Conservation (phyloP, 2,329 filamentous ascomycete genomes). For the Arthrobotrys entomopaga region DNA sequence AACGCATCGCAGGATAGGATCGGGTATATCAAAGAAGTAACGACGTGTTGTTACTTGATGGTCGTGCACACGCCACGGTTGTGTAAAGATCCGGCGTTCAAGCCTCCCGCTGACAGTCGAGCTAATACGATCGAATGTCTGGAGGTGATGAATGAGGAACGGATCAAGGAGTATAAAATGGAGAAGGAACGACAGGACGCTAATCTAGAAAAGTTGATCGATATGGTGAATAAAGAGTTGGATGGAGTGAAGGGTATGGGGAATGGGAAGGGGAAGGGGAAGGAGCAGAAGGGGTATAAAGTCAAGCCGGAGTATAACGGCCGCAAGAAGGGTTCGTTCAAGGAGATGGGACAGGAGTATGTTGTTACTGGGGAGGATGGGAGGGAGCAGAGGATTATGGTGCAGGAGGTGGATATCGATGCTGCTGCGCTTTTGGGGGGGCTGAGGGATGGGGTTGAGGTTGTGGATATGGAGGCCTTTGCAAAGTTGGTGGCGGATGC, state of each 20-base stretch:
- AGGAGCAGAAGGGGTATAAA: slow-evolving; percentile 11
- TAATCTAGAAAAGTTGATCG: slow-evolving; percentile 31
- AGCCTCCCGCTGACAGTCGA: slow-evolving; percentile 79
- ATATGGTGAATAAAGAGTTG: slow-evolving; percentile 42
- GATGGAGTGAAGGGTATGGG: slow-evolving; percentile 56
- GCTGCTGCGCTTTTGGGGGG: slow-evolving; percentile 72
- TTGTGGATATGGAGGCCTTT: slow-evolving; percentile 79
- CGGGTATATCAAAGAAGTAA: slow-evolving; percentile 90
- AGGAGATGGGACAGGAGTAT: slow-evolving; percentile 65
- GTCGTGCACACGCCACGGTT: slow-evolving; percentile 88
- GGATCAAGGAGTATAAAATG: slow-evolving; percentile 62
- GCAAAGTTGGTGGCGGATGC: slow-evolving; percentile 63
- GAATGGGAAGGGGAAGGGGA: slow-evolving; percentile 56
- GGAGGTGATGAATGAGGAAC: slow-evolving; percentile 71
- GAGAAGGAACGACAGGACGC: slow-evolving; percentile 44
- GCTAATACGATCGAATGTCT: slow-evolving; percentile 81
- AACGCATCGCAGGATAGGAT: slow-evolving; percentile 78
- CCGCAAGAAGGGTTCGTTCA: slow-evolving; percentile 63
- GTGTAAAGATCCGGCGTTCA: slow-evolving; percentile 86
- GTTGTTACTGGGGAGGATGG: slow-evolving; percentile 71
- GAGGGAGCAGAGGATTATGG: slow-evolving; percentile 70
- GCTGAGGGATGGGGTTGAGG: slow-evolving; percentile 75
- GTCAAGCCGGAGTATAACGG: slow-evolving; percentile 65
- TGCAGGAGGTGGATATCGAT: slow-evolving; percentile 72
- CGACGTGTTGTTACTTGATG: slow-evolving; percentile 92